Percentiles rank a stretch among this genome's conserved stretches.
Conservation (phyloP, 345 rosid genomes). For the Citrus maxima region DNA sequence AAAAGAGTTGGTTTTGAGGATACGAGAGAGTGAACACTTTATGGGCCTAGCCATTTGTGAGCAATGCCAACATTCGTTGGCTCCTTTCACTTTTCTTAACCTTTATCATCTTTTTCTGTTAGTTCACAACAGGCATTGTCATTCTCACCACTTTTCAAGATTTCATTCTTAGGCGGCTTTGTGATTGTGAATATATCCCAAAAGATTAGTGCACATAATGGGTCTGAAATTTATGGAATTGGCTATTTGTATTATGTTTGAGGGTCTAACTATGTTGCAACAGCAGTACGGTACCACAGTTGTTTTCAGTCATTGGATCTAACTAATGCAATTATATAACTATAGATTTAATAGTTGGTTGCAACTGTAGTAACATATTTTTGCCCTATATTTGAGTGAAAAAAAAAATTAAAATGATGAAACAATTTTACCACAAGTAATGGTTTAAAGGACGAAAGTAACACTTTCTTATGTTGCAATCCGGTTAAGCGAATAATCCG, state of each 20-base stretch:
- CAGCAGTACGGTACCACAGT: accelerated
- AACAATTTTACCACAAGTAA: no score
- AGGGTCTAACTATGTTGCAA: no score
- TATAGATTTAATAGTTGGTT: no score
- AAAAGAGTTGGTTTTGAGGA: neutral
- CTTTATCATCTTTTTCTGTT: neutral
- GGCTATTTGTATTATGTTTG: neutral
- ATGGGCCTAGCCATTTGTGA: neutral
- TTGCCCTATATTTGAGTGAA: neutral
- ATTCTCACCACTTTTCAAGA: neutral
- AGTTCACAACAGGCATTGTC: neutral
- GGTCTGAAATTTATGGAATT: neutral
- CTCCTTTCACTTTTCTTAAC: neutral
- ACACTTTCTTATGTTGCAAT: no score
- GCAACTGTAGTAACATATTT: no score
- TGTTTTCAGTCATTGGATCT: no score
- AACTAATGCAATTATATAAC: no score
- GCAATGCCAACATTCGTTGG: neutral
- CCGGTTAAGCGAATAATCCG: no score
- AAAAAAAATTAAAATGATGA: no score
- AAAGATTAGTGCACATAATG: neutral
- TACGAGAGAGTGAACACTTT: neutral
- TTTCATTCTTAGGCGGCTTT: neutral
- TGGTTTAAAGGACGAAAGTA: no score
- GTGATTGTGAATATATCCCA: neutral